Percentiles rank a stretch among this genome's conserved stretches.
Conservation (phyloP, 805 yeast genomes). For the Saccharomyces eubayanus region DNA sequence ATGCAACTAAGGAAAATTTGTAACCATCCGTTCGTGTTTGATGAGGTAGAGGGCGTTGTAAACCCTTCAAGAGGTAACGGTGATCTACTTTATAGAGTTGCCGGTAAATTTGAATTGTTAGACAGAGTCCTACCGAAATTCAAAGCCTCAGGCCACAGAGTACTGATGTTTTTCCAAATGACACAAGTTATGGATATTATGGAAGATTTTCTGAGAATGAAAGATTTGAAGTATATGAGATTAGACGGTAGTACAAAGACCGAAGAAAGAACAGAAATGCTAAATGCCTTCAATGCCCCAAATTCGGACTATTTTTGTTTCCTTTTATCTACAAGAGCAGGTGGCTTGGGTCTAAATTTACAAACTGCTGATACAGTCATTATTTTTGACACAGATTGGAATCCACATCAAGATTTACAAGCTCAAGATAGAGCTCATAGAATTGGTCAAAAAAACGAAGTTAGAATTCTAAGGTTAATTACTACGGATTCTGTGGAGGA, state of each 20-base stretch:
- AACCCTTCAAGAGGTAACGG: constrained; percentile 56
- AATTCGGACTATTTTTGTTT: constrained; percentile 71
- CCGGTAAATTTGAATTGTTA: constrained; percentile 74
- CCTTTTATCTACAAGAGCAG: constrained; percentile 76
- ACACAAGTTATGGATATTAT: constrained; percentile 84
- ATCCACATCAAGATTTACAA: constrained; percentile 85
- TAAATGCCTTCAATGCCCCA: constrained; percentile 67
- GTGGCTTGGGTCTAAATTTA: constrained; percentile 79
- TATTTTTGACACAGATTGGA: constrained; percentile 85
- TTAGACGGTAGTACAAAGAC: constrained; percentile 80
- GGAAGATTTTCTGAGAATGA: constrained; percentile 71
- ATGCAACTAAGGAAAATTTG: constrained; percentile 83
- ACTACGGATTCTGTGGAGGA: constrained; percentile 81
- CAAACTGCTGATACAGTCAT: constrained; percentile 85
- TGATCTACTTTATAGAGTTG: constrained; percentile 62
- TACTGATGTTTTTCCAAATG: constrained; percentile 80
- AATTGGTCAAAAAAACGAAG: constrained; percentile 85
- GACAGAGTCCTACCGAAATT: constrained; percentile 71
- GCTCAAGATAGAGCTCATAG: constrained; percentile 89
- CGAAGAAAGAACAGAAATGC: constrained; percentile 70
- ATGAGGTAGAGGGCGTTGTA: constrained; percentile 65
- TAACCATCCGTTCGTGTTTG: constrained; percentile 82
- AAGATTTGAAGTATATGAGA: constrained; percentile 61
- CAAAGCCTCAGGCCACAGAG: constrained; percentile 66
- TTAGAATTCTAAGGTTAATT: constrained; percentile 68